Evolutionary conservation across 2,329 filamentous ascomycete species (phyloP).

Genomic region (Sporothrix dimorphospora): DNA sequence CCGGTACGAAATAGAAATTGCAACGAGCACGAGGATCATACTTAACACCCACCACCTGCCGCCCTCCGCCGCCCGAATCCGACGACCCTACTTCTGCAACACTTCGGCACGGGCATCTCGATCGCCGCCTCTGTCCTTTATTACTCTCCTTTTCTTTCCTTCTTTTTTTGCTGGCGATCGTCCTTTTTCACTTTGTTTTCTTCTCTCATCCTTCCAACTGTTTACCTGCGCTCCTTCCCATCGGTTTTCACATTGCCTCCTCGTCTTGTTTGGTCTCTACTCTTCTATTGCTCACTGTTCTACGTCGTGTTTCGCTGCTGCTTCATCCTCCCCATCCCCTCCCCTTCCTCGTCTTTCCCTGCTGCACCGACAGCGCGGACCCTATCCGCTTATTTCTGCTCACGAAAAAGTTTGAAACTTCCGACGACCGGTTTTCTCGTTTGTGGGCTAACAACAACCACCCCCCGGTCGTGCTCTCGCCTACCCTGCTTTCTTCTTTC

Average conservation of each 20-base stretch:
- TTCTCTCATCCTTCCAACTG: neutral
- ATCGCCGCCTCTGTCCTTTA: neutral
- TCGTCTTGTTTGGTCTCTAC: neutral
- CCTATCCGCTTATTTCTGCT: constrained; percentile 13
- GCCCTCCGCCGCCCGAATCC: constrained; percentile 25
- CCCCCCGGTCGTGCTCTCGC: constrained; percentile 18
- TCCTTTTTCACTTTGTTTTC: neutral
- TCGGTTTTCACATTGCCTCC: neutral
- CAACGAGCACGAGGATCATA: constrained; percentile 22
- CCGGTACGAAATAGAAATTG: constrained; percentile 6
- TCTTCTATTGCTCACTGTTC: neutral
- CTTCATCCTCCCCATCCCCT: neutral
- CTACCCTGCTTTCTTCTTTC: constrained; percentile 7
- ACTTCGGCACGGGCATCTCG: constrained; percentile 21
- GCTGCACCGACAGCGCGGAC: constrained; percentile 17
- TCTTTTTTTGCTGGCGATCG: neutral
- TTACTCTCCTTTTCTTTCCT: neutral
- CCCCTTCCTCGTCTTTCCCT: neutral
- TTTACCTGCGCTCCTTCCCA: neutral
- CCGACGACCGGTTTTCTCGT: constrained; percentile 15
- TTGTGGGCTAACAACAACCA: constrained; percentile 25
- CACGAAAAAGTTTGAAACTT: constrained; percentile 21
- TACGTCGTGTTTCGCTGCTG: constrained; percentile 19
- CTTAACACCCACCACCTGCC: constrained; percentile 17
- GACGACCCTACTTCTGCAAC: constrained; percentile 24